Evolutionary conservation across 2,329 filamentous ascomycete genomes (phyloP).

Genomic region (Eutypa lata): DNA sequence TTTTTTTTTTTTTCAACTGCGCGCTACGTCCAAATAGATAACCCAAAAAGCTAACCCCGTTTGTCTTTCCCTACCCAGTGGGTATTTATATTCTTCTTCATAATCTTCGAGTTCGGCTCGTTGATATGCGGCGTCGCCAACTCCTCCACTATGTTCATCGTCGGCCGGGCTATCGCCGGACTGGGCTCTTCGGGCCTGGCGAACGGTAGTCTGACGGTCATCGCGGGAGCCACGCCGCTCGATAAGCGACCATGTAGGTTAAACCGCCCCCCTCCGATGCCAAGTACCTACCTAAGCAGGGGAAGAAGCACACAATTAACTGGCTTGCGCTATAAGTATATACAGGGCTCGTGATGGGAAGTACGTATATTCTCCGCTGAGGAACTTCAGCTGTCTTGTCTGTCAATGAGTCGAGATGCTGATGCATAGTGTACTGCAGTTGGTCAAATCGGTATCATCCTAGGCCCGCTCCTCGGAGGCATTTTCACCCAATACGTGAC

Average conservation of each 20-base stretch:
- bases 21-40: background rate
- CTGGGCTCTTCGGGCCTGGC: conserved; percentile 48
- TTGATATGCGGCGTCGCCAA: conserved; percentile 49
- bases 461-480: conserved; percentile 46
- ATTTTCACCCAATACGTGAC: conserved; percentile 35
- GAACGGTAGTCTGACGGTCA: conserved; percentile 51
- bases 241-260: conserved; percentile 34
- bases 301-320: background rate
- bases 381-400: background rate
- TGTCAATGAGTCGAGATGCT: background rate
- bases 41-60: background rate
- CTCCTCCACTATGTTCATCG: conserved; percentile 50
- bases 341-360: conserved; percentile 17
- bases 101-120: conserved; percentile 54
- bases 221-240: conserved; percentile 37
- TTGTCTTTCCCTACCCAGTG: conserved; percentile 21
- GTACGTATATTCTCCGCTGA: conserved; percentile 14
- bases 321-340: conserved; percentile 6
- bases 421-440: conserved; percentile 15
- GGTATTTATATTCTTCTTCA: conserved; percentile 39
- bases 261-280: background rate
- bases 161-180: conserved; percentile 53
- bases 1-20: no score
- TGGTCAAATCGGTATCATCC: conserved; percentile 40
- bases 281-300: no score